A percentile compares a stretch with the other conserved stretches of the same genome.
These are phyloP conservation scores for Cinnamomum chago DNA, from an alignment of 164 flowering plant species.

Conservation along the genomic window DNA sequence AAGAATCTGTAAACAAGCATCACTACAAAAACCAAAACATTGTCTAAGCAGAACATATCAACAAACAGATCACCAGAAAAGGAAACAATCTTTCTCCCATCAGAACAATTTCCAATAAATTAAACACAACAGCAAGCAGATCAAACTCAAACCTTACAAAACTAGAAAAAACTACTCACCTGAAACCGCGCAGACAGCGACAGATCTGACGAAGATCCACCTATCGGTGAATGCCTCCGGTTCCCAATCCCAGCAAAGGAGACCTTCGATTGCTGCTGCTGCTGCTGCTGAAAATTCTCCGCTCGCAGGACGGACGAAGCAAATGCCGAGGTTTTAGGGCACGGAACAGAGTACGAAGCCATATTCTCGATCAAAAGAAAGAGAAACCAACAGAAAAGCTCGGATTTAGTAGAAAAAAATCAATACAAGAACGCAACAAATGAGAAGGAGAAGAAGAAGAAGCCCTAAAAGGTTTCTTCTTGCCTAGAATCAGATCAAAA, in stretches of 20 bases:
- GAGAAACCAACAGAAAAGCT: not conserved
- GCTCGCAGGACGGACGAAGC: not conserved
- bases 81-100: no score
- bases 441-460: not conserved
- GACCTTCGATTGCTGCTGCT: conserved; percentile 7
- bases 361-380: not conserved
- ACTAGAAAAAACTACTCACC: conserved; percentile 3
- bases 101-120: no score
- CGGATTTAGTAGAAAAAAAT: not conserved
- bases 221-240: conserved; percentile 6
- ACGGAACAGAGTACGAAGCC: conserved; percentile 24
- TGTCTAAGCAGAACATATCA: no score
- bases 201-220: conserved; percentile 14
- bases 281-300: not conserved
- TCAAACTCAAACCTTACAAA: no score
- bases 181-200: conserved; percentile 6
- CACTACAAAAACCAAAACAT: no score
- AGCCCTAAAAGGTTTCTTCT: not conserved
- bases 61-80: no score
- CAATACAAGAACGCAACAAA: not conserved
- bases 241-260: conserved; percentile 1
- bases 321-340: conserved; percentile 20
- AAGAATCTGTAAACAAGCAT: no score
- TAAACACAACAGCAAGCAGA: no score
- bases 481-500: no score